Evolutionary conservation across 352 stramenopile genomes (phyloP).

Genomic region (Globisporangium cylindrosporum): DNA sequence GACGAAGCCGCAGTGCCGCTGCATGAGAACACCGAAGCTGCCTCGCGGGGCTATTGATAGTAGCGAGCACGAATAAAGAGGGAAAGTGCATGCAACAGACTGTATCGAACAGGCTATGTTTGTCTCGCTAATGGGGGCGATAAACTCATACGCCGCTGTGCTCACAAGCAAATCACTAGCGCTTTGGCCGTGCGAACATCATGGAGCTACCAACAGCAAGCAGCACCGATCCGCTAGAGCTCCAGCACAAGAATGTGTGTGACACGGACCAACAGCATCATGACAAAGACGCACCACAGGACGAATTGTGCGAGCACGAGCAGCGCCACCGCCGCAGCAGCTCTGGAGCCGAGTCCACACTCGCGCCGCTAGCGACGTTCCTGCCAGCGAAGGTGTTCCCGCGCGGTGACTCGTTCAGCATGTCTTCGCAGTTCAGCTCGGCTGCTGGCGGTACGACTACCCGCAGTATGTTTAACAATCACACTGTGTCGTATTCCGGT

Average conservation of each 20-base stretch:
- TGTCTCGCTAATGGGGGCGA: too few relatives aligned
- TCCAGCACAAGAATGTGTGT: neutral
- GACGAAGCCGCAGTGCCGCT: neutral
- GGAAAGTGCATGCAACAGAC: too few relatives aligned
- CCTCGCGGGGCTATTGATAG: too few relatives aligned
- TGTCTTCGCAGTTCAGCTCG: neutral
- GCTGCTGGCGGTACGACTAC: neutral
- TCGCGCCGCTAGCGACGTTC: neutral
- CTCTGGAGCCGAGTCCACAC: neutral
- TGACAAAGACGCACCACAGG: neutral
- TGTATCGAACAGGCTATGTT: too few relatives aligned
- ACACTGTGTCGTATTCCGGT: neutral
- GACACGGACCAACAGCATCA: neutral
- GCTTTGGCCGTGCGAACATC: too few relatives aligned
- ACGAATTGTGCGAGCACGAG: neutral
- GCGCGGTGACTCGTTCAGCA: constrained; percentile 3
- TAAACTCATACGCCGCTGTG: neutral
- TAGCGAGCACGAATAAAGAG: too few relatives aligned
- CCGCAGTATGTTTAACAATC: neutral
- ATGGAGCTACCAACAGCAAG: neutral
- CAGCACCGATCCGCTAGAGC: neutral
- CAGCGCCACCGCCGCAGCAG: neutral
- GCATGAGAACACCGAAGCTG: neutral
- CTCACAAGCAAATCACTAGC: too few relatives aligned
- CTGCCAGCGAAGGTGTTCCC: constrained; percentile 1